These are phyloP conservation scores for Trichoderma reesei DNA, from an alignment of 495 filamentous ascomycete genomes.

Conservation along the genomic window DNA sequence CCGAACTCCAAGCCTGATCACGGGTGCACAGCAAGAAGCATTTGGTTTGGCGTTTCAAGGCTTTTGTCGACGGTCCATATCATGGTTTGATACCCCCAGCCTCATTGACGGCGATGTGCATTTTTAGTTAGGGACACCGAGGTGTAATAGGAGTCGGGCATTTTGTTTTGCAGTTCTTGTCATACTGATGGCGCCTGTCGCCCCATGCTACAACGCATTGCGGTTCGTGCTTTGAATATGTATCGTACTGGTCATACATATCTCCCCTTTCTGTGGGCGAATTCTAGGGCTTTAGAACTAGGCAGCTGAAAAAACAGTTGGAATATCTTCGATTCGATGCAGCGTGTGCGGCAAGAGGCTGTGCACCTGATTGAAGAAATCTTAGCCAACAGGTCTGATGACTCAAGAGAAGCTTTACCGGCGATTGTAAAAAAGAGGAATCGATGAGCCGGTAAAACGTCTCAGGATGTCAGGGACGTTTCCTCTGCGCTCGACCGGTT, in stretches of 20 bases:
- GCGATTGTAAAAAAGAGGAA: neutral
- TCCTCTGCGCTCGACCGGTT: neutral
- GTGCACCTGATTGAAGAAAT: slow-evolving; percentile 4
- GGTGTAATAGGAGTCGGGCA: slow-evolving; percentile 9
- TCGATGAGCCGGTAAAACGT: neutral
- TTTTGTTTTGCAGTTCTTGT: slow-evolving; percentile 7
- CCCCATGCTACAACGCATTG: neutral
- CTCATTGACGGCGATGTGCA: slow-evolving; percentile 8
- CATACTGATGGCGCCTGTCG: neutral
- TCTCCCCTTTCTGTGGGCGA: neutral
- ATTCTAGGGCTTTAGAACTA: neutral
- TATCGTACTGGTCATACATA: slow-evolving; percentile 1
- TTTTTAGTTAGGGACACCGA: slow-evolving; percentile 4
- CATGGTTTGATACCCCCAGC: slow-evolving; percentile 12
- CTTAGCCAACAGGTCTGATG: slow-evolving; percentile 2
- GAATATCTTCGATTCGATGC: neutral
- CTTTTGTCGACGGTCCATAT: slow-evolving; percentile 7
- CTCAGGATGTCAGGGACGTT: neutral
- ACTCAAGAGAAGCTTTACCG: slow-evolving; percentile 3
- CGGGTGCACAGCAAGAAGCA: neutral
- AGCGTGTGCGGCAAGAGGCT: neutral
- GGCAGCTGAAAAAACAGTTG: neutral
- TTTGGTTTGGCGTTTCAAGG: slow-evolving; percentile 10
- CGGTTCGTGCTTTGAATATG: slow-evolving; percentile 5
- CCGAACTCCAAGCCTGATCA: slow-evolving; percentile 32